Percentiles rank a stretch among this genome's conserved stretches.
phyloP scores from a whole-genome alignment of 176 grass and related monocot species.

The Zoysia japonica region DNA sequence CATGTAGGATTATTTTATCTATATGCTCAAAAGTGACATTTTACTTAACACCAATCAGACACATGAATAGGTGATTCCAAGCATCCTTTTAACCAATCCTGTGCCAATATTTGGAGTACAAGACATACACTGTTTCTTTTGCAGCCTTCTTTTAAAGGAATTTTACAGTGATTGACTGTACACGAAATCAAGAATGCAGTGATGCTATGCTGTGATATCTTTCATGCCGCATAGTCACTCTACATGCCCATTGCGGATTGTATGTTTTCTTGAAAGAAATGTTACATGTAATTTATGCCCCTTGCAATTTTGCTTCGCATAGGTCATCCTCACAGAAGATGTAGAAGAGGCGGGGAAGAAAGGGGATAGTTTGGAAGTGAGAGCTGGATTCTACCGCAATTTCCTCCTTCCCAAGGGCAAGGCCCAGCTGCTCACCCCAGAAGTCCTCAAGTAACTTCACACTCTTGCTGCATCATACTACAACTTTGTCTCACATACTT shows the following conservation, averaged over 20 bases:
- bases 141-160: background rate
- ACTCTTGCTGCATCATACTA: background rate
- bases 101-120: background rate
- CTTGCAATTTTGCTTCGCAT: background rate
- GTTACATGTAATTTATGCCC: background rate
- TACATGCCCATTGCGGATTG: background rate
- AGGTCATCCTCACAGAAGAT: slow-evolving; percentile 87
- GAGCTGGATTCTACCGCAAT: slow-evolving; percentile 87
- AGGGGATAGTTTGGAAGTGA: slow-evolving; percentile 76
- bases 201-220: background rate
- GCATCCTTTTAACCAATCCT: background rate
- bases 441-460: slow-evolving; percentile 75
- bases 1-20: background rate
- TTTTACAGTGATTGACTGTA: background rate
- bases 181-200: background rate
- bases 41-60: background rate
- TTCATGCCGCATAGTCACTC: background rate
- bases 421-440: slow-evolving; percentile 67
- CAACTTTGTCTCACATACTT: background rate
- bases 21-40: background rate
- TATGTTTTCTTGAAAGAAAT: background rate
- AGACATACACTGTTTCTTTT: background rate
- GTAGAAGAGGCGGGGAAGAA: slow-evolving; percentile 62
- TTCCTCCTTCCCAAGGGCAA: slow-evolving; percentile 85
- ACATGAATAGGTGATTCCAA: background rate